phyloP scores from a whole-genome alignment of 352 stramenopile genomes.

The Phytopythium aichiense region DNA sequence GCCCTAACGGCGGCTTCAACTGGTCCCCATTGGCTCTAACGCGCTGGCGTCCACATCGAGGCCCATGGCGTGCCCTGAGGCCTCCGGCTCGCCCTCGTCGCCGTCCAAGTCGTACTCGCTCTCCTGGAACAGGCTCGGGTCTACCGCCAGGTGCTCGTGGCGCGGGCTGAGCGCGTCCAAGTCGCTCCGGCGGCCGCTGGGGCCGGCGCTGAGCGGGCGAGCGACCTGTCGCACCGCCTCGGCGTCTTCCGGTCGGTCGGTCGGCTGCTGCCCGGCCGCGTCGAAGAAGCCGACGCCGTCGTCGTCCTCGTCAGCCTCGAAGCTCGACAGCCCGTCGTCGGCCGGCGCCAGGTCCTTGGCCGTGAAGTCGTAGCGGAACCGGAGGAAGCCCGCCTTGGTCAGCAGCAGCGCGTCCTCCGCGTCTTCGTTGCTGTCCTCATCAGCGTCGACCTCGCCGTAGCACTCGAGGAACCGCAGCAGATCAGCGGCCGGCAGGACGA shows the following conservation, averaged over 20 bases:
- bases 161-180: not conserved
- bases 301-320: not conserved
- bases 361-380: constrained; percentile 50
- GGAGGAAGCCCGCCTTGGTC: constrained; percentile 43
- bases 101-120: constrained; percentile 2
- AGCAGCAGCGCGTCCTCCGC: constrained; percentile 10
- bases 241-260: not conserved
- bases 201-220: not conserved
- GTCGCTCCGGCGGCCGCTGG: not conserved
- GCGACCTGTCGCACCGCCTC: not conserved
- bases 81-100: not conserved
- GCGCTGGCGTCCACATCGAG: constrained; percentile 1
- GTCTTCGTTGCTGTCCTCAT: constrained; percentile 10
- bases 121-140: constrained; percentile 6
- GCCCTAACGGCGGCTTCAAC: not conserved
- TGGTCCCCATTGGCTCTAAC: too few relatives aligned
- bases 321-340: not conserved
- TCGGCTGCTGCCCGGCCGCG: not conserved
- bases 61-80: not conserved
- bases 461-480: constrained; percentile 53
- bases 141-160: constrained; percentile 2
- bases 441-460: constrained; percentile 23
- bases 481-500: constrained; percentile 31
- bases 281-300: not conserved
- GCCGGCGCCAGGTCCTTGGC: constrained; percentile 6